Conservation (phyloP, 306 rosid species). For the Hippophae tibetana region DNA sequence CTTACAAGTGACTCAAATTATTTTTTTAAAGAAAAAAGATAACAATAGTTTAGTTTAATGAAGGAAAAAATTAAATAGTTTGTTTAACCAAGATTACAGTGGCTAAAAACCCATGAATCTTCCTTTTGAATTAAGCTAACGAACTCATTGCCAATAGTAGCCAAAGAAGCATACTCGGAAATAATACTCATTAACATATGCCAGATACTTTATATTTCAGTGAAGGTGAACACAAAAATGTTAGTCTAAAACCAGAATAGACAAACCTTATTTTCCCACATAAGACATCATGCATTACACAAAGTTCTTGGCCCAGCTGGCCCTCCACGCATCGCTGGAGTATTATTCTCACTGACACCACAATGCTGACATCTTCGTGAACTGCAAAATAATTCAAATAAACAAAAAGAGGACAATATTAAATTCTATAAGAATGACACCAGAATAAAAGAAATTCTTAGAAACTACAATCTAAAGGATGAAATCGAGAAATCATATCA, state of each 20-base stretch:
- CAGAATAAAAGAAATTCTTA: neutral
- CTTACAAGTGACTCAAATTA: too few relatives aligned
- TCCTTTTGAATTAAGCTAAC: too few relatives aligned
- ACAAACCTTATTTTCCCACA: constrained; percentile 99
- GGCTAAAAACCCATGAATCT: too few relatives aligned
- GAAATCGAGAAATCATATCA: constrained; percentile 6
- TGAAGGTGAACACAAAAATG: neutral
- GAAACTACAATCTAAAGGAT: neutral
- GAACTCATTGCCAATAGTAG: too few relatives aligned
- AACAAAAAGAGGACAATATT: neutral
- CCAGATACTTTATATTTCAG: neutral
- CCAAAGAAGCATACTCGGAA: too few relatives aligned
- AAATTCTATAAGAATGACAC: neutral
- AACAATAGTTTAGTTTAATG: too few relatives aligned
- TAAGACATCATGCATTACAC: constrained; percentile 95
- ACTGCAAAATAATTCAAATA: constrained; percentile 24
- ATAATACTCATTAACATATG: too few relatives aligned
- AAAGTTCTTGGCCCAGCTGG: constrained; percentile 96
- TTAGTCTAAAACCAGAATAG: constrained; percentile 10
- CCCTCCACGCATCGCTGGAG: constrained; percentile 99
- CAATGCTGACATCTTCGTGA: constrained; percentile 87
- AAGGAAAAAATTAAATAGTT: too few relatives aligned
- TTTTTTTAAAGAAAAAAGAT: too few relatives aligned
- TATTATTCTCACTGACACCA: constrained; percentile 75
- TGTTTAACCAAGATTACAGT: too few relatives aligned